A percentile compares a stretch with the other conserved stretches of the same genome.
Conservation (phyloP, 148 eudicot species). For the Agrostemma githago region DNA sequence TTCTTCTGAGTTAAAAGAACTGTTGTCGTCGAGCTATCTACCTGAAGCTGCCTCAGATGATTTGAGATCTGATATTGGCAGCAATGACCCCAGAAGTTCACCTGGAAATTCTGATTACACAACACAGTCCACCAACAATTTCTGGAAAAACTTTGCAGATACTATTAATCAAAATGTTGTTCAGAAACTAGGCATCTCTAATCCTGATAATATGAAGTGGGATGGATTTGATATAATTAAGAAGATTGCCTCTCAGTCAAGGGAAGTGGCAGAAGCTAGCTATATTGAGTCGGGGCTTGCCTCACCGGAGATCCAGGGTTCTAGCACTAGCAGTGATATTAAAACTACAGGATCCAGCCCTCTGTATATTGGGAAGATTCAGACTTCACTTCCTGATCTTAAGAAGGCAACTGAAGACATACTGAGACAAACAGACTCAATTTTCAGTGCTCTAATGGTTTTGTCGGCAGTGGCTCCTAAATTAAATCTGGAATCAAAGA, state of each 20-base stretch:
- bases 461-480: conserved; percentile 68
- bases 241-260: conserved; percentile 59
- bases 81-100: not conserved
- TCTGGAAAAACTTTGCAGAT: conserved; percentile 76
- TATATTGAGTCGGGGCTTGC: conserved; percentile 96
- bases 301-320: conserved; percentile 40
- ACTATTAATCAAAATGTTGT: conserved; percentile 62
- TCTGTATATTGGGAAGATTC: conserved; percentile 27
- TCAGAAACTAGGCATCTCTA: conserved; percentile 67
- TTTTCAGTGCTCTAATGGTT: conserved; percentile 83
- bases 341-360: conserved; percentile 27
- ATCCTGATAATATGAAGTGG: conserved; percentile 80
- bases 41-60: conserved; percentile 33
- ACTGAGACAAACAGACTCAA: conserved; percentile 79
- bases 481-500: conserved; percentile 40
- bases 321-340: conserved; percentile 16
- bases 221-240: conserved; percentile 73
- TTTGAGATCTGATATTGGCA: conserved; percentile 20
- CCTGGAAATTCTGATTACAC: conserved; percentile 25
- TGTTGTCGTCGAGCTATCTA: conserved; percentile 17
- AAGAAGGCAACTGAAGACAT: conserved; percentile 83
- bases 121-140: conserved; percentile 49
- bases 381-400: conserved; percentile 66
- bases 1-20: conserved; percentile 30
- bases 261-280: conserved; percentile 61